These are phyloP conservation scores for Antrodiella citrinella DNA, from an alignment of 768 basidiomycete species.

Conservation along the genomic window DNA sequence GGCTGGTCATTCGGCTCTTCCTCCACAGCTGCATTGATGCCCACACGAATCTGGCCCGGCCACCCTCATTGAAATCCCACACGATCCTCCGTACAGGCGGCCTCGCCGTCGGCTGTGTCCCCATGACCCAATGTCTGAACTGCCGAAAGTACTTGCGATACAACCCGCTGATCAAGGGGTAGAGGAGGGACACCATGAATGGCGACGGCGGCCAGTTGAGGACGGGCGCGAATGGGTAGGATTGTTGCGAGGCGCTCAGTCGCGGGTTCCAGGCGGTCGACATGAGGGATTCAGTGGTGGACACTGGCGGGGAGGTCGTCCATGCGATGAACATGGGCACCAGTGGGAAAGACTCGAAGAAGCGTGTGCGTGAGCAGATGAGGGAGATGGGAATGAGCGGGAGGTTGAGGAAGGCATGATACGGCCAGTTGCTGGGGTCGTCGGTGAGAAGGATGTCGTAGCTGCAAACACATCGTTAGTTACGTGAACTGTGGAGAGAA, in stretches of 20 bases:
- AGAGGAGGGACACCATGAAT: slow-evolving; percentile 19
- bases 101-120: slow-evolving; percentile 7
- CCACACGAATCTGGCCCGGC: slow-evolving; percentile 14
- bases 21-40: slow-evolving; percentile 16
- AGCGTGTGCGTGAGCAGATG: slow-evolving; percentile 42
- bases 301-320: slow-evolving; percentile 20
- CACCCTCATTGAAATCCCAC: slow-evolving; percentile 17
- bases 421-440: slow-evolving; percentile 68
- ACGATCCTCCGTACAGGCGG: slow-evolving; percentile 14
- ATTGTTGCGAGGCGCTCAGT: neutral
- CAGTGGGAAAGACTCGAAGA: slow-evolving; percentile 21
- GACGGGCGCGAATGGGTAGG: slow-evolving; percentile 8
- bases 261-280: neutral
- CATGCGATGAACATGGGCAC: slow-evolving; percentile 25
- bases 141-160: slow-evolving; percentile 17
- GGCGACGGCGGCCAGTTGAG: slow-evolving; percentile 28
- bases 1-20: neutral
- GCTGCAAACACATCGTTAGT: slow-evolving; percentile 33
- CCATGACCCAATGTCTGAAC: slow-evolving; percentile 18
- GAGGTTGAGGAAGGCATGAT: slow-evolving; percentile 68
- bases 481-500: too few relatives aligned
- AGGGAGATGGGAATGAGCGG: slow-evolving; percentile 64
- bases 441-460: slow-evolving; percentile 57
- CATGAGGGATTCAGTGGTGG: neutral
- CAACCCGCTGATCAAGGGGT: slow-evolving; percentile 18